Evolutionary conservation across 2,329 filamentous ascomycete species (phyloP), one percentile per base, ranked within the genome.

Genomic region (Aureobasidium sp.): DNA sequence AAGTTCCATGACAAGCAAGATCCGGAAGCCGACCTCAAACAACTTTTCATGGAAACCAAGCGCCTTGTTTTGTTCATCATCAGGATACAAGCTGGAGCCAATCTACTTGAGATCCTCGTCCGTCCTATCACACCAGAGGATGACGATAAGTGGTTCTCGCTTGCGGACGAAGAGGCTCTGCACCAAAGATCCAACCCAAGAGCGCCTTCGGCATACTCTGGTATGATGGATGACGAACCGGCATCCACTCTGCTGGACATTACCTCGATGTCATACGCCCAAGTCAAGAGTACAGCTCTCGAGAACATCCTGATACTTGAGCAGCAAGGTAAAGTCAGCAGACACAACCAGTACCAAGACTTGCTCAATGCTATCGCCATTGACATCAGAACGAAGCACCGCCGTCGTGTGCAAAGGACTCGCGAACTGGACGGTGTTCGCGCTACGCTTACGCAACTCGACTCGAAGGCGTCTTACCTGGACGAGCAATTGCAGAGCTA

Each of bases 31-130:
- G 89, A 94, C 64, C 82, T 94, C 66, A 97, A 97, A 76, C 83
- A 91, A 1, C 82, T 99, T 3, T 97, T 97, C 74, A 97, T 97
- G 86, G 94, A 97, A 77, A 97, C 94, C 2, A 99, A 99, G 78
- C 87, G 94, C 69, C 96, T 94, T 71, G 89, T 97, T 44, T 80
- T 99, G 65, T 99, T 97, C 76, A 97, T 99, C 73, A 97, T 99
- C 71, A 89, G 94, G 63, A 89, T 99, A 39, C 95, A 99, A 75
- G 91, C 90, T 2, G 94, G 94, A 9, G 79, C 87, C 57, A 96
- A 93, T 69, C 83, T 99, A n/a, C 86, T 97, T 74, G 92, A 97
- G 65, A 96, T 99, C 65, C 84, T 99, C 68, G 88, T 96, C 66
- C 95, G 94, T 71, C 91, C 91, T 17, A 91, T 97, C 66, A 86